Evolutionary conservation across 2,329 filamentous ascomycete genomes (phyloP).

Genomic region (Neopestalotiopsis rosae): DNA sequence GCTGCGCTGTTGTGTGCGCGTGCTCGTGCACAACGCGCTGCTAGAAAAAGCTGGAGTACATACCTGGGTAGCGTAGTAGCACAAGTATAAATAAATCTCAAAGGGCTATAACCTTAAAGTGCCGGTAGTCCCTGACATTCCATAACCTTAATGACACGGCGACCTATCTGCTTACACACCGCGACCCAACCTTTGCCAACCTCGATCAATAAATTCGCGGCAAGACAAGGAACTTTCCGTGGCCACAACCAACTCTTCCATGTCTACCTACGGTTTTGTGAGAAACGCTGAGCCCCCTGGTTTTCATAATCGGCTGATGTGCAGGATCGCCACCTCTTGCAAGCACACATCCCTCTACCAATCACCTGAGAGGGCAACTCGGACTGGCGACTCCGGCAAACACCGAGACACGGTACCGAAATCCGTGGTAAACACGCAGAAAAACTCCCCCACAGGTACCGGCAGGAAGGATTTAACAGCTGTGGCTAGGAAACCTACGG

Average conservation of each 20-base stretch:
- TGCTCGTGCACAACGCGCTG: background rate
- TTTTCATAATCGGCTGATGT: background rate
- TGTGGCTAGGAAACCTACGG: constrained; percentile 1
- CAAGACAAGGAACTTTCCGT: background rate
- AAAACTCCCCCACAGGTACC: background rate
- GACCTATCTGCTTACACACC: background rate
- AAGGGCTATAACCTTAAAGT: background rate
- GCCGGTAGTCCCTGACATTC: background rate
- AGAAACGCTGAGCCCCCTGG: background rate
- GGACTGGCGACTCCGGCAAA: background rate
- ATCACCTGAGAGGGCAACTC: background rate
- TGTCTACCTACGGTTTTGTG: background rate
- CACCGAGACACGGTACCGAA: background rate
- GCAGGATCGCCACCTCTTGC: background rate
- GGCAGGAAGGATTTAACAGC: background rate
- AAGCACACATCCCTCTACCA: background rate
- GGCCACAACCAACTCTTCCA: background rate
- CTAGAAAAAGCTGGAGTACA: background rate
- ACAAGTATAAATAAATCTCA: constrained; percentile 2
- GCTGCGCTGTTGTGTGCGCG: background rate
- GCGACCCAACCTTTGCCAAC: background rate
- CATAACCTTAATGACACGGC: background rate
- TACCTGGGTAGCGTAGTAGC: background rate
- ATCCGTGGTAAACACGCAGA: constrained; percentile 1
- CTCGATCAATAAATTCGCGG: background rate